Base-by-base conservation (phyloP, 306 rosid genomes). In the Fragaria vesca region DNA sequence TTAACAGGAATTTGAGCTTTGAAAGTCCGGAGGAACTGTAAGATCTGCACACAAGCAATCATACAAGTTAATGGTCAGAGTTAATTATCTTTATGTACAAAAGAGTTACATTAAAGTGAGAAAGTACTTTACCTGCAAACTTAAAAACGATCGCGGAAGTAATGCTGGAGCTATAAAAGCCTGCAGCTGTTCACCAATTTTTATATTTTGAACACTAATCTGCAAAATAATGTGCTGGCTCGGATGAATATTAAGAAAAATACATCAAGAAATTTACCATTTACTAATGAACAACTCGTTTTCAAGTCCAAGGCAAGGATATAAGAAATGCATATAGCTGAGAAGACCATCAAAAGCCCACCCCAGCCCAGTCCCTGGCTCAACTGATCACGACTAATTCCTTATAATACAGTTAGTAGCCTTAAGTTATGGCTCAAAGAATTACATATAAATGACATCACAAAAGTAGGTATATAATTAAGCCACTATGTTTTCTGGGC, bases 121-220 rank as follows among this genome's bases (percentile, higher is more conserved):
- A 66, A 50, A 18, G 71, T 8, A 36, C 50, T 71, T 80, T 81
- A 94, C 98, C 94, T 94, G 95, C 51, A 94, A 89, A 70, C 89
- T 94, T 81, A 90, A 45, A 79, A 90, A 94, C 66, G 97, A 90
- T 24, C 97, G 90, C 2, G 98, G 98, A 40, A 94, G 89, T 83
- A 92, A 45, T 66, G 97, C 98, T 63, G 98, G 97, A 87, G 97
- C 92, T 79, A 92, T 89, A 72, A 92, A 30, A 85, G 97, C 95
- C 80, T 92, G 98, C 82, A 94, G 68, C 80, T 87, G 88, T 65
- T 88, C 95, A 76, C 97, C 88, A 50, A 92, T 88, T 73, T 86
- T 88, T 81, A 94, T 79, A 81, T 92, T 93, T 80, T 92, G 97
- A 71, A 94, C 68, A 71, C 79, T 66, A 63, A 94, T 92, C 98